A percentile compares a stretch with the other conserved stretches of the same genome.
Evolutionary conservation across 2,329 filamentous ascomycete species (phyloP).

Genomic region (Dendryphion nanum): DNA sequence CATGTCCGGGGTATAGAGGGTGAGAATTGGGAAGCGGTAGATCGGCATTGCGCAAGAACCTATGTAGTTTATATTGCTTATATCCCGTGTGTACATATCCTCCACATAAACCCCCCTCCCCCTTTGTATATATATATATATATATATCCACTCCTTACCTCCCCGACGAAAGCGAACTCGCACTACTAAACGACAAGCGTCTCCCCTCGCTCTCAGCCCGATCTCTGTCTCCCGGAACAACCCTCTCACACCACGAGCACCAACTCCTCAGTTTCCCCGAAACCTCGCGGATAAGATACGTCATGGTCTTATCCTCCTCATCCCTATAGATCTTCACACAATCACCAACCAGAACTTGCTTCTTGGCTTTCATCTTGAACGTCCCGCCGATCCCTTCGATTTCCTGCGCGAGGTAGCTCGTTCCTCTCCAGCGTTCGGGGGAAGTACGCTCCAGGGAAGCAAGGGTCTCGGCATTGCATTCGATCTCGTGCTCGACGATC

Average conservation of each 20-base stretch:
- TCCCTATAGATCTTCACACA: conserved; percentile 82
- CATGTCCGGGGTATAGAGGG: no score
- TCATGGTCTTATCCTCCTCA: conserved; percentile 44
- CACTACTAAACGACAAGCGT: conserved; percentile 17
- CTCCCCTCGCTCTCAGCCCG: conserved; percentile 13
- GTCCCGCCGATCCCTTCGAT: conserved; percentile 87
- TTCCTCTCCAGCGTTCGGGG: conserved; percentile 52
- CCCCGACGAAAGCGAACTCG: conserved; percentile 12
- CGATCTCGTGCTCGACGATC: conserved; percentile 78
- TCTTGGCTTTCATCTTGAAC: conserved; percentile 84
- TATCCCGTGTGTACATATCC: no score
- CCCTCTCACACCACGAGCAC: conserved; percentile 88
- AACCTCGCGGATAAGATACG: conserved; percentile 69
- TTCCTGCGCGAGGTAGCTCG: conserved; percentile 82
- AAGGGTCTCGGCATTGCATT: conserved; percentile 69
- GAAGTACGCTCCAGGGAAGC: conserved; percentile 57
- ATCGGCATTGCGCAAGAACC: no score
- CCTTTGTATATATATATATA: no score
- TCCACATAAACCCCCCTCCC: no score
- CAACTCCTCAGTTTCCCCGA: conserved; percentile 70
- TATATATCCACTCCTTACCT: no score
- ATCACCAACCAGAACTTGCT: conserved; percentile 75
- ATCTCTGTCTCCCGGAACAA: conserved; percentile 62
- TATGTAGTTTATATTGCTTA: no score
- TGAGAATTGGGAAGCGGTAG: no score